Evolutionary conservation across 208 protist species (phyloP).

Genomic region (Leishmania tarentolae): DNA sequence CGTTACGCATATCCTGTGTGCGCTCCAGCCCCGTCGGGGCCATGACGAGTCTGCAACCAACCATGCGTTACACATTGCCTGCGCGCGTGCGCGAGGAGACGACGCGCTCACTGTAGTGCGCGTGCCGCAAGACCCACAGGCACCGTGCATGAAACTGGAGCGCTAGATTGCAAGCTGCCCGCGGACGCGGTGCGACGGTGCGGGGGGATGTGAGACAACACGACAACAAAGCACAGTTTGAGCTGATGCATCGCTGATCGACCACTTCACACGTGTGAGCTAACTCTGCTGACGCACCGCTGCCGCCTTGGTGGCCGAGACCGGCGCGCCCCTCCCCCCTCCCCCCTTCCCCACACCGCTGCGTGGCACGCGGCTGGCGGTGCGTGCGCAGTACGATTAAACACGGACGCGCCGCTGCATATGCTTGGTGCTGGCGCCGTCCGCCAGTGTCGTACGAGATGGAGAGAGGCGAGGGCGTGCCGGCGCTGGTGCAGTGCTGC

Average conservation of each 20-base stretch:
- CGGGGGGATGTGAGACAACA: slow-evolving; percentile 19
- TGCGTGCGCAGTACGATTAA: slow-evolving; percentile 23
- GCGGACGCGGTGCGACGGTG: slow-evolving; percentile 5
- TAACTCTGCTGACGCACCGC: slow-evolving; percentile 18
- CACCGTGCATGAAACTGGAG: slow-evolving; percentile 29
- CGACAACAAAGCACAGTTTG: no score
- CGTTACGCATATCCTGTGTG: slow-evolving; percentile 33
- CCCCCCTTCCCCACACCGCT: no score
- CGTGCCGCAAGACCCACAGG: slow-evolving; percentile 22
- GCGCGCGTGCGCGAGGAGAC: background rate
- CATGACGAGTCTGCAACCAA: slow-evolving; percentile 34
- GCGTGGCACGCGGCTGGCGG: background rate
- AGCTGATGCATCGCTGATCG: no score
- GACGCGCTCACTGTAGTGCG: slow-evolving; percentile 21
- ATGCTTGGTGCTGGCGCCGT: slow-evolving; percentile 22
- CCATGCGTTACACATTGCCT: slow-evolving; percentile 19
- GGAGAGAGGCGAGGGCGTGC: background rate
- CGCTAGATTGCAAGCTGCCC: slow-evolving; percentile 5
- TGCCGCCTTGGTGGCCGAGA: background rate
- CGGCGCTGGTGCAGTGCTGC: slow-evolving; percentile 13
- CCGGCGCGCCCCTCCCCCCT: no score
- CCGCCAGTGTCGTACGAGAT: slow-evolving; percentile 29
- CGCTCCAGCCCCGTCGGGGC: slow-evolving; percentile 32
- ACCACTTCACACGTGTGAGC: slow-evolving; percentile 18
- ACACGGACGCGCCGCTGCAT: slow-evolving; percentile 26